A percentile compares a stretch with the other conserved stretches of the same genome.
These are phyloP conservation scores for Pythium periplocum DNA, from an alignment of 352 stramenopile genomes.

Conservation along the genomic window DNA sequence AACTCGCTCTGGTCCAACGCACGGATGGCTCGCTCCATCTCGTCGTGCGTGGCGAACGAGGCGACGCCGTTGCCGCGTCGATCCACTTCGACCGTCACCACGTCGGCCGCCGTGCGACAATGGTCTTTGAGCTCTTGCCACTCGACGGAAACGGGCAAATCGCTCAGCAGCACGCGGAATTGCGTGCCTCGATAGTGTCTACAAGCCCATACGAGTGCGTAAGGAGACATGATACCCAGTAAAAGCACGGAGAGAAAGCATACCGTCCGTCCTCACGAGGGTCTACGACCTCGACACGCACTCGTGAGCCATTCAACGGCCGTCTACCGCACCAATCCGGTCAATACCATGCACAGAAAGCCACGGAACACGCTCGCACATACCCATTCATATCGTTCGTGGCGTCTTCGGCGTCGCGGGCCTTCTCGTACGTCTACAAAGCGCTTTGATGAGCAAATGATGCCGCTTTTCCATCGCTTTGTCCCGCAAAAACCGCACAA, in stretches of 20 bases:
- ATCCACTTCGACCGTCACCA: constrained; percentile 65
- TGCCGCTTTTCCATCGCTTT: no score
- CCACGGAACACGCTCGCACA: not conserved
- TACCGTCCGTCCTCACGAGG: constrained; percentile 19
- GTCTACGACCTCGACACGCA: constrained; percentile 57
- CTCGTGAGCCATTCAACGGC: constrained; percentile 29
- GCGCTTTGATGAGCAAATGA: no score
- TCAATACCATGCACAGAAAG: not conserved
- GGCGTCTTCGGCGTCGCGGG: constrained; percentile 48
- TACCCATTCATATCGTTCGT: constrained; percentile 58
- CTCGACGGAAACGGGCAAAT: constrained; percentile 39
- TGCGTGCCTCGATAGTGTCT: constrained; percentile 23
- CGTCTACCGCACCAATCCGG: constrained; percentile 34
- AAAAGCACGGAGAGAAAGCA: not conserved
- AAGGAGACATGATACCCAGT: not conserved
- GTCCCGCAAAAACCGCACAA: constrained; percentile 28
- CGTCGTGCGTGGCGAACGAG: constrained; percentile 55
- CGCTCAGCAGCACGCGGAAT: constrained; percentile 42
- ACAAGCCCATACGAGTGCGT: no score
- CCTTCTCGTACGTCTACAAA: constrained; percentile 28
- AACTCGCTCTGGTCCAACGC: constrained; percentile 48
- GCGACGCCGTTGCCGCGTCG: constrained; percentile 50
- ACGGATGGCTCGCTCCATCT: constrained; percentile 48
- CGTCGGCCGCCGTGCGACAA: constrained; percentile 46
- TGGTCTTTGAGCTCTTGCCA: constrained; percentile 70